phyloP scores from a whole-genome alignment of 495 filamentous ascomycete species.

The Pseudotulostoma volvatum region DNA sequence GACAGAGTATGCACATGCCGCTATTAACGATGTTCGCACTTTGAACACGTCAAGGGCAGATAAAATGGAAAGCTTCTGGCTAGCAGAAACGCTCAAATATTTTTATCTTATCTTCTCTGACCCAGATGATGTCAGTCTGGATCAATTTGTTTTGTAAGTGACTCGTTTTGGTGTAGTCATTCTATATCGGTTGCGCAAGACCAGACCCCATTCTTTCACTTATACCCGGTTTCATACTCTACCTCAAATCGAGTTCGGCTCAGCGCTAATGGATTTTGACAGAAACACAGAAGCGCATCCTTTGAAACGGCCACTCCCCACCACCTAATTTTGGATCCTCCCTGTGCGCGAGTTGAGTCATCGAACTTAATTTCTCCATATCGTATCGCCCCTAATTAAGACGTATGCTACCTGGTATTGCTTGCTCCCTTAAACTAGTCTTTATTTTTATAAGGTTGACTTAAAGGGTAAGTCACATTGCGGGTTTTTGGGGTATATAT shows the following conservation, averaged over 20 bases:
- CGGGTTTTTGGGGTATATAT: too few species aligned
- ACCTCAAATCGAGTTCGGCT: too few species aligned
- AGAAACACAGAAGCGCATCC: conserved; percentile 68
- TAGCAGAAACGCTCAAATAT: conserved; percentile 81
- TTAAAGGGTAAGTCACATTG: too few species aligned
- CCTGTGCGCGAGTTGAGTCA: too few species aligned
- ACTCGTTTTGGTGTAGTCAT: neutral
- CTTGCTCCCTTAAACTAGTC: too few species aligned
- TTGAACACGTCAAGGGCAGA: conserved; percentile 18
- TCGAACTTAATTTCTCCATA: too few species aligned
- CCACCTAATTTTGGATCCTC: too few species aligned
- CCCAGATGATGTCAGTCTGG: conserved; percentile 49
- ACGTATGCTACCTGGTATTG: too few species aligned
- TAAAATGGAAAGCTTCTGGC: conserved; percentile 42
- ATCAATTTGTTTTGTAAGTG: conserved; percentile 47
- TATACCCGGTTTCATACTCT: neutral
- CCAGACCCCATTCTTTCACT: conserved; percentile 11
- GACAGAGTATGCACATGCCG: conserved; percentile 41
- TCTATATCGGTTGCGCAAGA: too few species aligned
- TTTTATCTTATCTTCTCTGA: conserved; percentile 79
- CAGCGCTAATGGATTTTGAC: too few species aligned
- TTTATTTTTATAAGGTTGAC: too few species aligned
- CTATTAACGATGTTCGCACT: conserved; percentile 39
- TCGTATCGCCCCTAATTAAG: too few species aligned
- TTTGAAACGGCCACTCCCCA: conserved; percentile 36